Evolutionary conservation across 2,329 filamentous ascomycete genomes (phyloP), one percentile per base, ranked within the genome.

Genomic region (Fusarium miscanthi): DNA sequence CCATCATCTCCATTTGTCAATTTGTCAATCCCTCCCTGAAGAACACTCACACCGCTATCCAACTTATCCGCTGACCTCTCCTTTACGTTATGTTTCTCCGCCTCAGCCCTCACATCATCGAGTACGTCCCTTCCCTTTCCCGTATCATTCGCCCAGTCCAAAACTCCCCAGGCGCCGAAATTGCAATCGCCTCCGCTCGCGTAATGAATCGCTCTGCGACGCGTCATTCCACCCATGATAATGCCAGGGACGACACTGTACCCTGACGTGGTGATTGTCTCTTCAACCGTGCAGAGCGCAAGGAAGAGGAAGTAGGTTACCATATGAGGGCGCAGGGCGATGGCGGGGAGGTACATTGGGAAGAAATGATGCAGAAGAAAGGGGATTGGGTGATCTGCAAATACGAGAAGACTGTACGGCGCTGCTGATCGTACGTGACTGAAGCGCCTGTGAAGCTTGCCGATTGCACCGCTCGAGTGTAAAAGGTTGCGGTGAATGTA

Each of bases 401-500:
- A 88, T 13, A 91, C 85, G 46, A 87, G 84, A 30, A 94, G 85
- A 31, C 90, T 87, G 80, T 89, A 92, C 1, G 87, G 85, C 0
- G 91, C 88, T 4, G 87, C 84, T 30, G 80, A 79, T 63, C 88
- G 83, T 52, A 84, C 81, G 81, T 93, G 90, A 76, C 83, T 83
- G 77, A 84, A 86, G 59, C 75, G 56, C 52, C 77, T 67, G 78
- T 89, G 84, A 56, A 86, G 81, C 10, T 73, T 79, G 12, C 84
- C 83, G 30, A 88, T 66, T 6, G 75, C 61, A 9, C 78, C 59
- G 30, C 72, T 79, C 46, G 79, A 79, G 81, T 97, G 94, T 13
- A 97, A 86, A 31, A 92, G 66, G 77, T 88, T 88, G 57, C 92
- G 90, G 82, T 97, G 94, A 73, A 94, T 86, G 75, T 90, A 87